Conservation (phyloP, 78 protist species). For the Chrysochromulina tobinii region DNA sequence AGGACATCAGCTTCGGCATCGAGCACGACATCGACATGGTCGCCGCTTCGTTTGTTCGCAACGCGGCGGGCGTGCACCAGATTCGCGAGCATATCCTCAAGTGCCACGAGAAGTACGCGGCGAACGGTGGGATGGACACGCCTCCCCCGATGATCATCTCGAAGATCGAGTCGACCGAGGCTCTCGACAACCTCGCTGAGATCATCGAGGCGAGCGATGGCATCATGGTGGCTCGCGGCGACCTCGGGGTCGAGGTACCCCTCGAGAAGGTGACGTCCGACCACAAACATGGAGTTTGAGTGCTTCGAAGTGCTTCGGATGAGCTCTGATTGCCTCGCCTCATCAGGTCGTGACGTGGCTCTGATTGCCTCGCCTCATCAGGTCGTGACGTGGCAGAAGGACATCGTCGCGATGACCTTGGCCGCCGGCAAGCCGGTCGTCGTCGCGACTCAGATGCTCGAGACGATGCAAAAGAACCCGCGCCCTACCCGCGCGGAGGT, state of each 20-base stretch:
- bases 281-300: too few relatives aligned
- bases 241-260: slow-evolving; percentile 86
- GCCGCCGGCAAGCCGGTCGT: slow-evolving; percentile 68
- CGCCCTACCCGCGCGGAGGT: slow-evolving; percentile 94
- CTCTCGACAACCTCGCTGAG: neutral
- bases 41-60: slow-evolving; percentile 54
- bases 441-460: slow-evolving; percentile 58
- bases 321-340: too few relatives aligned
- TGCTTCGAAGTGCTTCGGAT: too few relatives aligned
- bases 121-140: neutral
- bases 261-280: neutral
- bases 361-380: neutral
- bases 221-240: slow-evolving; percentile 94
- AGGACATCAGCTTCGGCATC: slow-evolving; percentile 64
- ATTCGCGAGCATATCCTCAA: slow-evolving; percentile 15
- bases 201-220: slow-evolving; percentile 80
- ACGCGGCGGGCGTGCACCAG: slow-evolving; percentile 69
- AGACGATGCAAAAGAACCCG: slow-evolving; percentile 80
- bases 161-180: slow-evolving; percentile 8
- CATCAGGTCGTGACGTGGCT: too few relatives aligned
- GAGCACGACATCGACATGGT: slow-evolving; percentile 70
- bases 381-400: slow-evolving; percentile 84
- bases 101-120: neutral
- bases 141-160: slow-evolving; percentile 6
- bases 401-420: slow-evolving; percentile 70